These are phyloP conservation scores for Hirschioporus abietinus DNA, from an alignment of 768 basidiomycete genomes.

Conservation along the genomic window DNA sequence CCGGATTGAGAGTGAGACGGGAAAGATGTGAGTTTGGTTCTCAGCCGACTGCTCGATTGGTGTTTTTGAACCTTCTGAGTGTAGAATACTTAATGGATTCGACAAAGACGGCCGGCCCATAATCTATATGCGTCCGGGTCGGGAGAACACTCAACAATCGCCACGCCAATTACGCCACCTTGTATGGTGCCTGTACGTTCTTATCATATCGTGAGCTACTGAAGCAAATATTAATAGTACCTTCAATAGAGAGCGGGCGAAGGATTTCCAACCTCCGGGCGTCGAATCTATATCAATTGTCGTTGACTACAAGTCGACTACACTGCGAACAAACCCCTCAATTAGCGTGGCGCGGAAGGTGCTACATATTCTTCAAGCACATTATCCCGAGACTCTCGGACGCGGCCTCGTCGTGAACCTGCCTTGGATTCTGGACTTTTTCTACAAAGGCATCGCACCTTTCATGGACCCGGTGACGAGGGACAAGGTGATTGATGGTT, in stretches of 20 bases:
- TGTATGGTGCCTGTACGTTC: conserved; percentile 76
- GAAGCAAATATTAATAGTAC: not conserved
- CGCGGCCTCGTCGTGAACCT: conserved; percentile 81
- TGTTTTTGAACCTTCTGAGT: conserved; percentile 1
- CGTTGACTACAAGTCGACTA: conserved; percentile 82
- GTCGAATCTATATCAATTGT: conserved; percentile 81
- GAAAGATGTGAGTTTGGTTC: conserved; percentile 66
- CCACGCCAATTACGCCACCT: conserved; percentile 80
- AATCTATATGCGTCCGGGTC: conserved; percentile 83
- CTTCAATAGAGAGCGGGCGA: conserved; percentile 69
- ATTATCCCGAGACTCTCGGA: conserved; percentile 86
- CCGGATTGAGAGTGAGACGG: conserved; percentile 74
- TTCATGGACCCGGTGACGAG: conserved; percentile 86
- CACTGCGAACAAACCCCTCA: conserved; percentile 78
- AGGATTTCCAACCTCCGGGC: conserved; percentile 81
- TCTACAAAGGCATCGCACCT: conserved; percentile 79
- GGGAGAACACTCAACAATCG: conserved; percentile 76
- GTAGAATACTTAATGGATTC: conserved; percentile 76
- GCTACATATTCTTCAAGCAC: conserved; percentile 76
- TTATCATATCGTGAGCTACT: not conserved
- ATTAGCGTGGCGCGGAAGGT: conserved; percentile 77
- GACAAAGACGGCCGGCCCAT: conserved; percentile 85
- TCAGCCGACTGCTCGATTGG: conserved; percentile 2
- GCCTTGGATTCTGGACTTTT: conserved; percentile 66
- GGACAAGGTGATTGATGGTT: conserved; percentile 55